Percentiles rank a stretch among this genome's conserved stretches.
phyloP scores from a whole-genome alignment of 2,329 filamentous ascomycete species.

The Aspergillus hortae region DNA sequence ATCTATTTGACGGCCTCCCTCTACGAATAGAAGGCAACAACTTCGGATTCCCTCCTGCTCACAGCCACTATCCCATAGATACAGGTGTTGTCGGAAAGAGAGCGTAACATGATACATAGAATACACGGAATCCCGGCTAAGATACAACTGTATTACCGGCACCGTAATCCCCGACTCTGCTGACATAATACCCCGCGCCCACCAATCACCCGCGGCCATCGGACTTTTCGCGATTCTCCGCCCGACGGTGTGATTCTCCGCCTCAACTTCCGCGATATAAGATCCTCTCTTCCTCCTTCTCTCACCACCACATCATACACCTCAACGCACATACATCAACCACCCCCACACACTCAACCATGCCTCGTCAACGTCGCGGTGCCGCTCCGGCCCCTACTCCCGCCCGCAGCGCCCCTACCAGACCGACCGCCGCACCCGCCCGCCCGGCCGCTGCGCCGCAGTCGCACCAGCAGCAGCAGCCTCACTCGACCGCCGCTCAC shows the following conservation, averaged over 20 bases:
- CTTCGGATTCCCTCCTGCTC: no score
- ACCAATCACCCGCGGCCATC: conserved; percentile 13
- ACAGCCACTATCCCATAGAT: no score
- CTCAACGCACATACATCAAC: conserved; percentile 15
- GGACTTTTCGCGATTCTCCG: conserved; percentile 24
- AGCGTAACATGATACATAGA: no score
- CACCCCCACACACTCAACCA: conserved; percentile 43
- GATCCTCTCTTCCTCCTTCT: conserved; percentile 15
- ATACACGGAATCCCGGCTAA: no score
- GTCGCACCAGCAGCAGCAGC: conserved; percentile 59
- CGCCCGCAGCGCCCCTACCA: conserved; percentile 57
- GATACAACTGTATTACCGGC: no score
- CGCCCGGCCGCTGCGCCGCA: conserved; percentile 50
- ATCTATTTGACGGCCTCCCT: no score
- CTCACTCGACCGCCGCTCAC: conserved; percentile 63
- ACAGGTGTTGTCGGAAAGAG: no score
- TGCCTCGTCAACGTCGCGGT: conserved; percentile 76
- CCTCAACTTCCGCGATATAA: conserved; percentile 2
- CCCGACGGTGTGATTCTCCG: conserved; percentile 19
- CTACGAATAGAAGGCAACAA: no score
- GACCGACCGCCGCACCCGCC: conserved; percentile 62
- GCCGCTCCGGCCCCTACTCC: conserved; percentile 45
- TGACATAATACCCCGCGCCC: conserved; percentile 4
- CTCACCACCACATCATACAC: conserved; percentile 20
- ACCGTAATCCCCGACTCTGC: conserved; percentile 5